Base-by-base conservation (phyloP, 257 asterid species). In the Primulina eburnea region DNA sequence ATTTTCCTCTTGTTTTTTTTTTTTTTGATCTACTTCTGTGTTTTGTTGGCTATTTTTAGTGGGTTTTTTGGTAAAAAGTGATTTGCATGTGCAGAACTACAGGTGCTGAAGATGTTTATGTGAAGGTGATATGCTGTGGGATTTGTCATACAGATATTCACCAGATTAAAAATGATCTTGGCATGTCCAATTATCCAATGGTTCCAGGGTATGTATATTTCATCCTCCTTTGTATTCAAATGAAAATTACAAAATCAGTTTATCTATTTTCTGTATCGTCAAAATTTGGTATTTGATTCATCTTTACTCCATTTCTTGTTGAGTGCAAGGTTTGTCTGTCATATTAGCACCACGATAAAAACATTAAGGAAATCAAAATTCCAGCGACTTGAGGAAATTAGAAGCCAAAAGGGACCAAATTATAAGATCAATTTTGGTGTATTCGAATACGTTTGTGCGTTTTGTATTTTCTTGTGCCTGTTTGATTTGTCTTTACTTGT, bases 171-270 rank as follows among this genome's bases (percentile, higher is more conserved):
- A 92, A 92, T 78, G 94, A 92, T 47, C 97, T 92, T 33, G 96
- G 98, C 87, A 88, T 84, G 94, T 92, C 97, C 80, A 88, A 84
- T 59, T 92, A 88, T 76, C 97, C 97, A 71, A 87, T 92, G 96
- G 98, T 92, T 76, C 98, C 98, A 1, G 98, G 98, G 98, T 92
- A 92, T 2, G 6, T 7, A 4, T n/a, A 18, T 47, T 56, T 55
- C 8, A 30, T 24, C 47, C 29, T 68, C 21, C 65, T 18, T 8
- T 21, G 6, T 43, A 60, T 59, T 20, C 0, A 8, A 0, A 1
- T 1, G 16, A 38, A 38, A 38, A 8, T 38, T 38, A 9, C 50
- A 38, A 38, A 35, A 35, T 8, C n/a, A 16, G 8, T 57, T 53
- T 60, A 16, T 32, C 37, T 10, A 0, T 38, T 38, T 8, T 2